phyloP scores from a whole-genome alignment of 441 rosid species.

The Adansonia rubrostipa region DNA sequence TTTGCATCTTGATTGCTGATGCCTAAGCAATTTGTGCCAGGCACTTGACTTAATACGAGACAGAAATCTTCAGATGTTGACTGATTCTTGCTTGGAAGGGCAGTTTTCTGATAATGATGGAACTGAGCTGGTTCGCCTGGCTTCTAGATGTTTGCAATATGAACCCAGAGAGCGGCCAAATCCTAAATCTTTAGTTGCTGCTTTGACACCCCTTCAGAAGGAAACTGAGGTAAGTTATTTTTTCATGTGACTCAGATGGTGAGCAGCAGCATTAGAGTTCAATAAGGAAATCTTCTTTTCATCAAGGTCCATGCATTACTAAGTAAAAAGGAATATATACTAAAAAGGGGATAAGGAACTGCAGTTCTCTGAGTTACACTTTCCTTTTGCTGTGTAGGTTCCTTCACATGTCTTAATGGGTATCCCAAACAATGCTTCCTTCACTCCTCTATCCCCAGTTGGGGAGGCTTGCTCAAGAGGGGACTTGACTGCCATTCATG shows the following conservation, averaged over 20 bases:
- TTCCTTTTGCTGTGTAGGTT: constrained; percentile 39
- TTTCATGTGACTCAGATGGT: background rate
- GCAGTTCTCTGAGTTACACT: background rate
- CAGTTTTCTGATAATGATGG: constrained; percentile 71
- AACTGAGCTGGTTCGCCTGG: constrained; percentile 71
- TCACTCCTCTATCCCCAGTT: constrained; percentile 64
- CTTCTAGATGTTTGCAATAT: constrained; percentile 77
- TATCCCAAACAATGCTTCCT: constrained; percentile 53
- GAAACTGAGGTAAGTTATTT: constrained; percentile 60
- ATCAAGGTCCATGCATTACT: background rate
- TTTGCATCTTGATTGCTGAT: constrained; percentile 16
- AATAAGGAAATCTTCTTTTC: background rate
- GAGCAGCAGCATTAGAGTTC: background rate
- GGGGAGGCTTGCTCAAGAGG: constrained; percentile 80
- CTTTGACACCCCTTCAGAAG: constrained; percentile 76
- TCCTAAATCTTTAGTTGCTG: constrained; percentile 64
- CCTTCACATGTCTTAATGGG: constrained; percentile 87
- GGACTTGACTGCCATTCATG: constrained; percentile 83
- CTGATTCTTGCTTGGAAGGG: constrained; percentile 89
- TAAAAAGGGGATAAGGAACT: background rate
- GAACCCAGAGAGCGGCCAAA: constrained; percentile 86
- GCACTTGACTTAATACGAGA: constrained; percentile 89
- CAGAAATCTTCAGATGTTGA: constrained; percentile 76
- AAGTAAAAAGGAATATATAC: no score
- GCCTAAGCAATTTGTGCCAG: constrained; percentile 40